Evolutionary conservation across 2,329 filamentous ascomycete genomes (phyloP), one percentile per base, ranked within the genome.

Genomic region (Microcyclospora tardicrescens): DNA sequence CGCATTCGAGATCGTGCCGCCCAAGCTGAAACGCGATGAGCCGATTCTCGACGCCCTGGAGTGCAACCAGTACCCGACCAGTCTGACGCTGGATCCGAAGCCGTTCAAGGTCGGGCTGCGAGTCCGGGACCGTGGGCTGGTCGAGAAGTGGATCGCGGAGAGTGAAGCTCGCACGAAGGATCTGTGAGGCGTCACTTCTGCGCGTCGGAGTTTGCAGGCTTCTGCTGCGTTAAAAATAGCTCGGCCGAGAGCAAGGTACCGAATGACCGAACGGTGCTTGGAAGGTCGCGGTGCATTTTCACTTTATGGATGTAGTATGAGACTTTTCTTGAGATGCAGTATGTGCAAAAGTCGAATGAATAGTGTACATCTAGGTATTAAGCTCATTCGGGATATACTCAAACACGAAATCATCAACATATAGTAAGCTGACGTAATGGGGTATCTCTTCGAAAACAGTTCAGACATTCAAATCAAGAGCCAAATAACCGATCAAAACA

Each of bases 81-180:
- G 63, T 35, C 51, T 69, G 58, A 69, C 66, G 0, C 55, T 68
- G 56, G 66, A 70, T 51, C 65, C 66, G 0, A 69, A 68, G 56
- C 61, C 64, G 15, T 70, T 69, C 52, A 69, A 68, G 56, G 58
- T 67, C 9, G 64, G 67, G 2, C 57, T 69, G 31, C 64, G 56
- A 51, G 60, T 64, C 3, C 58, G 67, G 43, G 56, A 69, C 51
- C 47, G 54, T 41, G 49, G 43, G 28, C 35, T 57, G 50, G 43
- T 69, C 37, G 65, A 67, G 40, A 53, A 48, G 50, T 70, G 67
- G 67, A 64, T 70, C 33, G 42, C 28, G 37, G 64, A 66, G 51
- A 67, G 64, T 39, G 66, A 69, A 50, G 60, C 63, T 50, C 55
- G 58, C 42, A 69, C 66, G 13, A 61, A 49, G 49, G 57, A 63